Conservation (phyloP, 768 basidiomycete species). For the Pholiota microspora region DNA sequence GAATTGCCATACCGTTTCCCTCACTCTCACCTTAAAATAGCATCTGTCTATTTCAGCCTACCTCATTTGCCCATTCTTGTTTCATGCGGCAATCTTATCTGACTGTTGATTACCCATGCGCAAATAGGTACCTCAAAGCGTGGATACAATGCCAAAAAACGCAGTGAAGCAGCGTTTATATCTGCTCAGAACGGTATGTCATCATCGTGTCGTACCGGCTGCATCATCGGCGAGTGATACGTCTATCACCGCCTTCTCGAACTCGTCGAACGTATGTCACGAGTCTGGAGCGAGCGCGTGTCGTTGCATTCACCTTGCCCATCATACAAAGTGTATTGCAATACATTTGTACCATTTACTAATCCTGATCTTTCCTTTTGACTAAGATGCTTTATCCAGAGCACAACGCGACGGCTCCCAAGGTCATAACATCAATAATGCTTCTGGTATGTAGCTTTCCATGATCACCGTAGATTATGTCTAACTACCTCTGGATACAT, state of each 20-base stretch:
- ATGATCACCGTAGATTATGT: neutral
- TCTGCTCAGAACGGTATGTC: slow-evolving; percentile 61
- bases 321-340: no score
- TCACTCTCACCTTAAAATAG: slow-evolving; percentile 13
- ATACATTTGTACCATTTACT: no score
- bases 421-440: neutral
- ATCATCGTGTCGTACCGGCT: neutral
- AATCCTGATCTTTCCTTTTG: neutral
- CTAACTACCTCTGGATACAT: no score
- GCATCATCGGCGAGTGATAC: slow-evolving; percentile 4
- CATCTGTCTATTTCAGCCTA: neutral
- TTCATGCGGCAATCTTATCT: neutral
- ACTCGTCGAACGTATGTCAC: neutral
- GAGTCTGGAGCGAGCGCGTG: neutral
- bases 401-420: neutral
- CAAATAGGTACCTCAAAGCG: slow-evolving; percentile 50
- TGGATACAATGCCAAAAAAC: slow-evolving; percentile 71
- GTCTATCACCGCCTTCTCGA: slow-evolving; percentile 6
- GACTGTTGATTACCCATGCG: slow-evolving; percentile 4
- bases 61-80: slow-evolving; percentile 8
- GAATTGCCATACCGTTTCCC: neutral
- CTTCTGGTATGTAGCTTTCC: neutral
- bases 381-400: neutral
- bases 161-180: slow-evolving; percentile 65
- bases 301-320: neutral